phyloP scores from a whole-genome alignment of 257 asterid species.

The Solanum neorickii region DNA sequence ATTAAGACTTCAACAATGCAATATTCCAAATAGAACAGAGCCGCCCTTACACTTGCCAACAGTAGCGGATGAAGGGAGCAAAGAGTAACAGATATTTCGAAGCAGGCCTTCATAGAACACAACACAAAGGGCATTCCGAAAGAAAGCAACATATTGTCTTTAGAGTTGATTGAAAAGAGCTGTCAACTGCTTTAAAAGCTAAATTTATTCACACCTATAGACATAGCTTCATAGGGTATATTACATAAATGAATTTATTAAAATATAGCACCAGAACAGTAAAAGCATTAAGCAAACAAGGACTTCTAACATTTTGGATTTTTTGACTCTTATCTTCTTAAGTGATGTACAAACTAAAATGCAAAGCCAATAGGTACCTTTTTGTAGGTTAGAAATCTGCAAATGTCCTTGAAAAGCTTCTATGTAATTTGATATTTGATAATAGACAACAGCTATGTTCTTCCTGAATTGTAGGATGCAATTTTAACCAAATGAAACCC shows the following conservation, averaged over 20 bases:
- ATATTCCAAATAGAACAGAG: background rate
- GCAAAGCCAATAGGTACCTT: background rate
- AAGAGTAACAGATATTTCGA: background rate
- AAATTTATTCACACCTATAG: background rate
- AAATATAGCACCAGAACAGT: background rate
- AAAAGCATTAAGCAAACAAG: background rate
- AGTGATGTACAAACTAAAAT: background rate
- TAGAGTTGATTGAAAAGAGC: background rate
- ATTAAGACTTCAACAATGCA: background rate
- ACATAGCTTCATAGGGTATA: background rate
- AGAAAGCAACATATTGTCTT: background rate
- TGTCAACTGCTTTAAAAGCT: background rate
- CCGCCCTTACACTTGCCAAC: background rate
- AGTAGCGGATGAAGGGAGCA: background rate
- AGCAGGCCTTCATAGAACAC: background rate
- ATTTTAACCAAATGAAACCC: background rate
- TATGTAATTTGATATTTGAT: background rate
- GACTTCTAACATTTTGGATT: background rate
- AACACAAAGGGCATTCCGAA: background rate
- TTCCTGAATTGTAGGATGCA: background rate
- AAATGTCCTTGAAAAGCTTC: background rate
- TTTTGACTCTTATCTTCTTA: background rate
- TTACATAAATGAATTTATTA: background rate
- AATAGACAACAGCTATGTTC: background rate
- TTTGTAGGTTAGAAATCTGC: background rate